Conservation (phyloP, 2,329 filamentous ascomycete genomes). For the Trichoderma citrinoviride region DNA sequence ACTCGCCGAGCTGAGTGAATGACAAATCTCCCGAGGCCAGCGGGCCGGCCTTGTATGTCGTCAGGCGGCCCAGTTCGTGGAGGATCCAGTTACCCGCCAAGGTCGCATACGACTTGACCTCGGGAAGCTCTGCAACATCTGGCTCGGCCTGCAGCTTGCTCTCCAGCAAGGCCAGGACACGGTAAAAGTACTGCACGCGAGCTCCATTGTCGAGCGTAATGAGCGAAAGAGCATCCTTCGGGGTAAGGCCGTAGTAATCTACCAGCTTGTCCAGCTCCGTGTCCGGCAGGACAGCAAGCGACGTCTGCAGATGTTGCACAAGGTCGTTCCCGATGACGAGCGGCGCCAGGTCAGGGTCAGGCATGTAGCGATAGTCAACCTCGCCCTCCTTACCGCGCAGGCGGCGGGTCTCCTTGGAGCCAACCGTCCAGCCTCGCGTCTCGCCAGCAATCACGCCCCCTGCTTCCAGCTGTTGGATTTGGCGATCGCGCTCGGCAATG, state of each 20-base stretch:
- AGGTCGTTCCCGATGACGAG: constrained; percentile 72
- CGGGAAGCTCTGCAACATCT: constrained; percentile 24
- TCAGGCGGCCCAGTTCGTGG: constrained; percentile 70
- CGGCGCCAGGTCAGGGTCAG: constrained; percentile 84
- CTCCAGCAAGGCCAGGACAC: constrained; percentile 54
- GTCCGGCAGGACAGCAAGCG: constrained; percentile 71
- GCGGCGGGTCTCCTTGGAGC: constrained; percentile 74
- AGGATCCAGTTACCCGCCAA: constrained; percentile 66
- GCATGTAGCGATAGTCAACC: constrained; percentile 98
- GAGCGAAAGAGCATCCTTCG: constrained; percentile 81
- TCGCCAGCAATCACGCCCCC: constrained; percentile 78
- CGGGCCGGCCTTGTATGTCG: constrained; percentile 46
- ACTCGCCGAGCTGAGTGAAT: constrained; percentile 48
- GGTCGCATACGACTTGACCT: constrained; percentile 41
- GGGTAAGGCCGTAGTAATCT: constrained; percentile 62
- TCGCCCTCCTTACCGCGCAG: constrained; percentile 93
- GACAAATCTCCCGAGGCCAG: constrained; percentile 34
- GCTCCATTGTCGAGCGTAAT: constrained; percentile 74
- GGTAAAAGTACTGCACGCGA: constrained; percentile 77
- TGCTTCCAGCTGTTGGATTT: constrained; percentile 74
- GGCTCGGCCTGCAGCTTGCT: constrained; percentile 29
- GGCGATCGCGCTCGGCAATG: constrained; percentile 82
- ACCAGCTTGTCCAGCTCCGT: constrained; percentile 62
- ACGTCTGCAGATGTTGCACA: constrained; percentile 59
- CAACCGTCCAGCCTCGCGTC: constrained; percentile 89